Evolutionary conservation across 2,329 filamentous ascomycete genomes (phyloP).

Genomic region (Botrytis cinerea): DNA sequence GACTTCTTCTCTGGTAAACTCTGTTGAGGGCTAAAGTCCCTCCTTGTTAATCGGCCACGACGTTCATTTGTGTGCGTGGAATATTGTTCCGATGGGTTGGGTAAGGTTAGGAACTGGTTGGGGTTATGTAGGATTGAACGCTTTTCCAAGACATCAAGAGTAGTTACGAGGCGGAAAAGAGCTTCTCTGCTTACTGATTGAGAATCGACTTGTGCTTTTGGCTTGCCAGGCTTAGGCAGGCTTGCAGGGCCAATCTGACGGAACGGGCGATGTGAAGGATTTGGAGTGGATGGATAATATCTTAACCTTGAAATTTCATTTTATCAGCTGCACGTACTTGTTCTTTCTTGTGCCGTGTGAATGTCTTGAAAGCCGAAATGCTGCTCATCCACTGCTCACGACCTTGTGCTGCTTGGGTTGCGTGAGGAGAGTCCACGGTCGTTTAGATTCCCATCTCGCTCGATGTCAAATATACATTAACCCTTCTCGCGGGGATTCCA

Average conservation of each 20-base stretch:
- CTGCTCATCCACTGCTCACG: not conserved
- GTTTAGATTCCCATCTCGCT: not conserved
- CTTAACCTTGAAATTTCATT: slow-evolving; percentile 22
- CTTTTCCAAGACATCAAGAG: not conserved
- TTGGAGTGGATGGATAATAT: slow-evolving; percentile 13
- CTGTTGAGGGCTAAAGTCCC: slow-evolving; percentile 4
- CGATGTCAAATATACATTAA: not conserved
- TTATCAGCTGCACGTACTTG: slow-evolving; percentile 19
- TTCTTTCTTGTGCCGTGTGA: slow-evolving; percentile 5
- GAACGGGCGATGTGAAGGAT: not conserved
- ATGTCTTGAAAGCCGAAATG: not conserved
- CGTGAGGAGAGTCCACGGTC: not conserved
- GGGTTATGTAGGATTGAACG: not conserved
- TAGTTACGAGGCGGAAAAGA: not conserved
- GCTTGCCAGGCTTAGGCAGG: not conserved
- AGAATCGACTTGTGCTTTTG: not conserved
- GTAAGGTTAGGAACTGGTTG: not conserved
- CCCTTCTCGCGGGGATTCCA: not conserved
- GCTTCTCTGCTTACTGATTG: not conserved
- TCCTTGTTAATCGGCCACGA: not conserved
- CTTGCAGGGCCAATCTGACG: slow-evolving; percentile 5
- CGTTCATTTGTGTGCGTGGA: not conserved
- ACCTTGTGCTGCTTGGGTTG: slow-evolving; percentile 1
- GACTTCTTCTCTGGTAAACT: not conserved
- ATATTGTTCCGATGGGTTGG: slow-evolving; percentile 11